Evolutionary conservation across 371 early-diverging fungal species (phyloP).

Genomic region (Mucor velutinosus): DNA sequence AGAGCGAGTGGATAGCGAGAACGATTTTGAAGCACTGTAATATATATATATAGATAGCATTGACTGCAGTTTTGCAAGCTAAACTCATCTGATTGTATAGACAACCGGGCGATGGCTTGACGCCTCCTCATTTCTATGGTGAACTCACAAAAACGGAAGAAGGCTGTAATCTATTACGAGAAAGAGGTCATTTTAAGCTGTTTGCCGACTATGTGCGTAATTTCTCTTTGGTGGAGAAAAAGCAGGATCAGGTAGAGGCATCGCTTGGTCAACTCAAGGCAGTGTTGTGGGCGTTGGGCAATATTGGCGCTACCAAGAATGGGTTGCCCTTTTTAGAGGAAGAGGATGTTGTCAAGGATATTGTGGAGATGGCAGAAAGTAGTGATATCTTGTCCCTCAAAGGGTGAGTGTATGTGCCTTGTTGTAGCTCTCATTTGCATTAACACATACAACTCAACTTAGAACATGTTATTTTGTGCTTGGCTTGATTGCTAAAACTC

Average conservation of each 20-base stretch:
- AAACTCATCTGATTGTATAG: slow-evolving; percentile 14
- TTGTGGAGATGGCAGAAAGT: slow-evolving; percentile 69
- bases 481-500: slow-evolving; percentile 71
- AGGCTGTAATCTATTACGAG: slow-evolving; percentile 69
- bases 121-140: slow-evolving; percentile 84
- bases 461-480: slow-evolving; percentile 84
- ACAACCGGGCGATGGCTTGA: slow-evolving; percentile 53
- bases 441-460: neutral
- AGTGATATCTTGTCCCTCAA: slow-evolving; percentile 73
- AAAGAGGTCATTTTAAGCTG: slow-evolving; percentile 67
- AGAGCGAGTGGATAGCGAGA: slow-evolving; percentile 51
- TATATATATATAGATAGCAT: slow-evolving; percentile 11
- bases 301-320: slow-evolving; percentile 73
- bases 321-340: slow-evolving; percentile 75
- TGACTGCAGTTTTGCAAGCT: no score
- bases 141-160: slow-evolving; percentile 79
- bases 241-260: slow-evolving; percentile 25
- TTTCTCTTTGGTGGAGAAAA: slow-evolving; percentile 53
- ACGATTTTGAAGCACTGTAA: slow-evolving; percentile 49
- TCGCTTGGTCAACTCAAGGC: slow-evolving; percentile 70
- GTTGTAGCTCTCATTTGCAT: no score
- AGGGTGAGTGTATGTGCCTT: slow-evolving; percentile 57
- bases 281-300: slow-evolving; percentile 81
- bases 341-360: slow-evolving; percentile 71
- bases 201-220: slow-evolving; percentile 67